phyloP scores from a whole-genome alignment of 352 stramenopile species.

The Plasmopara viticola region DNA sequence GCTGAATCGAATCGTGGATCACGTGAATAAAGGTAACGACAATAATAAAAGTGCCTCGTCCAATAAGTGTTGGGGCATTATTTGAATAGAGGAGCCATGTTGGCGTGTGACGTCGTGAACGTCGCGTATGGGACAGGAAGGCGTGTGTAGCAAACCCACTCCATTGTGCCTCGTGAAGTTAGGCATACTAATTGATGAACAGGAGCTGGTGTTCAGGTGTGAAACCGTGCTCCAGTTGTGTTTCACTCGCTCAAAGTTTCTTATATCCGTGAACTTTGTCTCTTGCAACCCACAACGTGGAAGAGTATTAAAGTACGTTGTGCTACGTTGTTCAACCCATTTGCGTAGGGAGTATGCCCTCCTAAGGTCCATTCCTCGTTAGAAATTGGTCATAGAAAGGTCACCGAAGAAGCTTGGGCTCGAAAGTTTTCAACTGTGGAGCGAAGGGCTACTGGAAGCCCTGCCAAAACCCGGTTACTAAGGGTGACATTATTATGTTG shows the following conservation, averaged over 20 bases:
- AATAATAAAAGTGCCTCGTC: no score
- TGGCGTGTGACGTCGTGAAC: background rate
- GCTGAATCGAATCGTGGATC: no score
- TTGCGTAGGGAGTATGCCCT: background rate
- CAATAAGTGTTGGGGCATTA: no score
- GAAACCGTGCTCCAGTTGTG: background rate
- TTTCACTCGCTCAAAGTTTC: conserved; percentile 1
- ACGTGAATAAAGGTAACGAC: no score
- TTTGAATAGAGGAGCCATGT: background rate
- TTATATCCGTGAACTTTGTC: background rate
- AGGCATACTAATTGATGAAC: background rate
- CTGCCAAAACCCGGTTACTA: background rate
- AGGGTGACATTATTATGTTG: background rate
- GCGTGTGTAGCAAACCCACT: background rate
- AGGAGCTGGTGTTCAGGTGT: conserved; percentile 1
- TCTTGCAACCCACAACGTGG: no score
- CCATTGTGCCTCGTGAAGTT: background rate
- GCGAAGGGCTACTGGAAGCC: background rate
- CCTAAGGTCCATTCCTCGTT: background rate
- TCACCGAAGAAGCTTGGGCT: background rate
- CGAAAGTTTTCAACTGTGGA: background rate
- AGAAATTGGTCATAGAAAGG: background rate
- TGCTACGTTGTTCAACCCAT: background rate
- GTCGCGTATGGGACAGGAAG: background rate
- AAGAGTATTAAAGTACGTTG: background rate